Conservation (phyloP, 2,329 filamentous ascomycete genomes). For the Fusarium virguliforme region DNA sequence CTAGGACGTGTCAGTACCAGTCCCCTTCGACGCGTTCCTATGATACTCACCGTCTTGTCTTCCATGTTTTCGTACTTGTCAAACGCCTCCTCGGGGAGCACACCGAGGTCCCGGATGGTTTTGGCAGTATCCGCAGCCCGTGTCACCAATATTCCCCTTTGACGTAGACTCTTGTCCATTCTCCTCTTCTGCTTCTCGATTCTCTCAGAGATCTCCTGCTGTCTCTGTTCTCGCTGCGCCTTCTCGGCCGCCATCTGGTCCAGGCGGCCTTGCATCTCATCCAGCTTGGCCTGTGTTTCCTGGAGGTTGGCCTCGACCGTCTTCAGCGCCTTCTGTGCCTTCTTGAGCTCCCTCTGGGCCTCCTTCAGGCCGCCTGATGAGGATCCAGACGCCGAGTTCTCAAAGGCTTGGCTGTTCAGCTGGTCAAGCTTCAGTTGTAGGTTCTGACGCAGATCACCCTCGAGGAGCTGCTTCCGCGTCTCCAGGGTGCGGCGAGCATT, state of each 20-base stretch:
- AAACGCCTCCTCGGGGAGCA: slow-evolving; percentile 93
- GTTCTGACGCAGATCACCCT: slow-evolving; percentile 91
- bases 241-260: slow-evolving; percentile 70
- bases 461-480: slow-evolving; percentile 84
- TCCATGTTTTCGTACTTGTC: slow-evolving; percentile 90
- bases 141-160: slow-evolving; percentile 84
- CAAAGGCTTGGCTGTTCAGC: slow-evolving; percentile 82
- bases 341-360: slow-evolving; percentile 85
- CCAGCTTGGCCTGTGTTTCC: slow-evolving; percentile 83
- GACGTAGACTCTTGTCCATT: slow-evolving; percentile 93
- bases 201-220: slow-evolving; percentile 81
- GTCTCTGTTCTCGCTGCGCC: slow-evolving; percentile 77
- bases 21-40: too few relatives aligned
- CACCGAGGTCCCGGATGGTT: slow-evolving; percentile 93
- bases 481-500: slow-evolving; percentile 83
- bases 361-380: slow-evolving; percentile 80
- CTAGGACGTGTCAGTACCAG: slow-evolving; percentile 53
- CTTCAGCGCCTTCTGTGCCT: slow-evolving; percentile 78
- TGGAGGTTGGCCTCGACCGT: slow-evolving; percentile 78
- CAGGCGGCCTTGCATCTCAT: slow-evolving; percentile 65
- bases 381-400: slow-evolving; percentile 73
- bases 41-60: slow-evolving; percentile 76
- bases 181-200: slow-evolving; percentile 91
- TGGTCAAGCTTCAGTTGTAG: slow-evolving; percentile 90
- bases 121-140: slow-evolving; percentile 86